phyloP scores from a whole-genome alignment of 805 yeast genomes.

The Komagataella ulmi region DNA sequence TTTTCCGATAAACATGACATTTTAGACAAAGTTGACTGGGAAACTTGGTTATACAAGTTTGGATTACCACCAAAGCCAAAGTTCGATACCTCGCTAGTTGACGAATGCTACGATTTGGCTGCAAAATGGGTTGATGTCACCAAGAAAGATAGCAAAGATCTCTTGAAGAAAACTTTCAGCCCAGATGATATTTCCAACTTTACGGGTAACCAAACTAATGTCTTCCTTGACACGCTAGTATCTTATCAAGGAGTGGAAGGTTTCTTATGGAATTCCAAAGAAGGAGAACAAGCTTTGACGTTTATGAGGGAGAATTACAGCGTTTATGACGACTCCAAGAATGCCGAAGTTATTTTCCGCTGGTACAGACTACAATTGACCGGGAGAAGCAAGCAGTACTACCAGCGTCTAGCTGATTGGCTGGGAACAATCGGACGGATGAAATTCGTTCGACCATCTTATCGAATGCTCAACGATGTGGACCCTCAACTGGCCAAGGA shows the following conservation, averaged over 20 bases:
- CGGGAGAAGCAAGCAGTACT: constrained; percentile 31
- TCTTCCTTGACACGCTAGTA: constrained; percentile 60
- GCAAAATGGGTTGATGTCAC: constrained; percentile 44
- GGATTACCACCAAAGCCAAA: constrained; percentile 85
- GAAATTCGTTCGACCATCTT: constrained; percentile 90
- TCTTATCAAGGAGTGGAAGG: constrained; percentile 33
- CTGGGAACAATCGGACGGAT: constrained; percentile 86
- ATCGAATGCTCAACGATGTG: constrained; percentile 46
- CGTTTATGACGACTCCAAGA: constrained; percentile 37
- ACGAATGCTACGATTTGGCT: constrained; percentile 55
- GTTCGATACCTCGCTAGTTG: constrained; percentile 70
- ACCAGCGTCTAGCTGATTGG: constrained; percentile 61
- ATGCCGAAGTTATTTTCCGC: constrained; percentile 74
- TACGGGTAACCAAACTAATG: constrained; percentile 65
- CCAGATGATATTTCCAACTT: constrained; percentile 39
- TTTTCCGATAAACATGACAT: constrained; percentile 25
- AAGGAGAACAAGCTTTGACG: constrained; percentile 19
- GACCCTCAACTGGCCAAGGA: constrained; percentile 51
- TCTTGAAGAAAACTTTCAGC: constrained; percentile 24
- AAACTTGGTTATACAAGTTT: constrained; percentile 65
- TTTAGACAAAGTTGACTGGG: constrained; percentile 74
- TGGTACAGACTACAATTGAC: constrained; percentile 58
- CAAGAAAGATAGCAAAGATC: constrained; percentile 5
- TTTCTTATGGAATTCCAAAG: constrained; percentile 16
- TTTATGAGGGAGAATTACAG: constrained; percentile 19